Base-by-base conservation (phyloP, 2,329 filamentous ascomycete species). In the Teratosphaeria destructans region DNA sequence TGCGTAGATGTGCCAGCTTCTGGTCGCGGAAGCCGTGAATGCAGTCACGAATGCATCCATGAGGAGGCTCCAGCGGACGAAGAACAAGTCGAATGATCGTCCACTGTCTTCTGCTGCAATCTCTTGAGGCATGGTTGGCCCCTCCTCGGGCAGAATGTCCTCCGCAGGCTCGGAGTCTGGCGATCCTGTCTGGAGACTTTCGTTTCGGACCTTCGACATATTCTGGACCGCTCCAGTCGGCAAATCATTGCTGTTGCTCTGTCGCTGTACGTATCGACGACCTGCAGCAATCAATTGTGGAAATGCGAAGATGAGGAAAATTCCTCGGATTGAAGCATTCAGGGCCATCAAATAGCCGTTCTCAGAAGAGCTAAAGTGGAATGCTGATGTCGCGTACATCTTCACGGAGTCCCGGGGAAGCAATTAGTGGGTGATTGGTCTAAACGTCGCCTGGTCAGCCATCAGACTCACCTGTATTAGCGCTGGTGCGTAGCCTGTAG, bases 301-400 rank as follows among this genome's bases (percentile, higher is more conserved):
- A 39, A 56, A 56, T 16, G 34, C 32, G 32, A 56, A 56, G 54
- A 56, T 56, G 32, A 56, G n/a, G 32, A 56, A 39, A 6, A 56
- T 4, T 5, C 54, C 54, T n/a, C 54, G 54, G 12, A 56, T 39
- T 32, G 34, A 39, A 26, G 54, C 11, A 35, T 56, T 56, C 12
- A 56, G 11, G 14, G 54, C 29, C 54, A 56, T 56, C 19, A 56
- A 19, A 19, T 37, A 35, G 11, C 54, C 54, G n/a, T 56, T 56
- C 11, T 56, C 32, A 3, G 32, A 39, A 26, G 54, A 35, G 19
- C 54, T n/a, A 32, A 56, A 56, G 32, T 56, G 54, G 34, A 56
- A 39, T 26, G 54, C 54, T n/a, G 54, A 32, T 35, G 32, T 37
- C 7, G 54, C 54, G 34, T 56, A 56, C 54, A 56, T 56, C 54